These are phyloP conservation scores for Candida sp. DNA, from an alignment of 1,139 yeast species.

Conservation along the genomic window DNA sequence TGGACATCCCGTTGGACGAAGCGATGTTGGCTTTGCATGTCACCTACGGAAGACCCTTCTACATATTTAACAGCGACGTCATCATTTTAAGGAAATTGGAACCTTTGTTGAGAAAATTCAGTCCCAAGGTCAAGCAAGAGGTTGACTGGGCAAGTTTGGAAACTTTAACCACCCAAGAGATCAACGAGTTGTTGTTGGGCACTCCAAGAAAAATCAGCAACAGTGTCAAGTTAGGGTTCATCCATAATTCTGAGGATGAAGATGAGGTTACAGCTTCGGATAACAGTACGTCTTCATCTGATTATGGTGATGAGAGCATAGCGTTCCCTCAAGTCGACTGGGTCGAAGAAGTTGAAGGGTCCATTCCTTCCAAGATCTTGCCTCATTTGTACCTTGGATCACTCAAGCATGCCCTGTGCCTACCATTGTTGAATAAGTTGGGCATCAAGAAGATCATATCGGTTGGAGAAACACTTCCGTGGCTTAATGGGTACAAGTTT, in stretches of 20 bases:
- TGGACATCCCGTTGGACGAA: conserved; percentile 55
- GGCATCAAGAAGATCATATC: conserved; percentile 81
- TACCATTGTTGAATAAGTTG: conserved; percentile 62
- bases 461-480: conserved; percentile 83
- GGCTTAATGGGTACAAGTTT: conserved; percentile 49
- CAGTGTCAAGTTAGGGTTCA: conserved; percentile 17
- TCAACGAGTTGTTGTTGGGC: conserved; percentile 38
- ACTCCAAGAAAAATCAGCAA: conserved; percentile 14
- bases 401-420: conserved; percentile 77
- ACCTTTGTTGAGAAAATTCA: conserved; percentile 55
- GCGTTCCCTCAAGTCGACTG: conserved; percentile 23
- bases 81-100: conserved; percentile 67
- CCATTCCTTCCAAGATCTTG: conserved; percentile 74
- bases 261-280: conserved; percentile 2
- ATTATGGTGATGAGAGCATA: conserved; percentile 8
- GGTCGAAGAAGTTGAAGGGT: conserved; percentile 57
- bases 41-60: conserved; percentile 76
- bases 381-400: conserved; percentile 91
- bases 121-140: conserved; percentile 41
- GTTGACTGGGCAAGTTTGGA: conserved; percentile 31
- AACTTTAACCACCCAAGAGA: conserved; percentile 30
- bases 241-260: conserved; percentile 7
- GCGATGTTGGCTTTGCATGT: conserved; percentile 65
- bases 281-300: conserved; percentile 2
- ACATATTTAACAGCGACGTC: conserved; percentile 80